Evolutionary conservation across 768 basidiomycete genomes (phyloP).

Genomic region (Lentinula sp.): DNA sequence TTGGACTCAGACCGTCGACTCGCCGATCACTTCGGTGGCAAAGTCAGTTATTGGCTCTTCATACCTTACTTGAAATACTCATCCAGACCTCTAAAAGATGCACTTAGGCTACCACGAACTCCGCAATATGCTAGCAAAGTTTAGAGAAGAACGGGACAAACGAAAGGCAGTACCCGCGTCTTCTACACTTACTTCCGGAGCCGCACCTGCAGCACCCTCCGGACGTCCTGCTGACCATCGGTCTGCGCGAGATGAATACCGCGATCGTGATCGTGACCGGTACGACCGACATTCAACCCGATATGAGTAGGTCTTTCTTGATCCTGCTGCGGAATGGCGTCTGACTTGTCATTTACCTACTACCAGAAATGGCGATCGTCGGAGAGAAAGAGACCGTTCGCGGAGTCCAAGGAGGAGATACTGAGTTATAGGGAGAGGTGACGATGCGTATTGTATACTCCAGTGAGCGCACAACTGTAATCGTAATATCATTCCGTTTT

Average conservation of each 20-base stretch:
- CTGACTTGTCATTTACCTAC: constrained; percentile 16
- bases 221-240: constrained; percentile 51
- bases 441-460: constrained; percentile 33
- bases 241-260: constrained; percentile 49
- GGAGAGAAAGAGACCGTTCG: constrained; percentile 68
- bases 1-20: constrained; percentile 97
- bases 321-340: constrained; percentile 18
- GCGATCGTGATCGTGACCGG: constrained; percentile 65
- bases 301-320: constrained; percentile 56
- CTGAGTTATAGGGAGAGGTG: constrained; percentile 12
- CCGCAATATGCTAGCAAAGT: constrained; percentile 87
- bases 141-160: constrained; percentile 87
- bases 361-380: constrained; percentile 45
- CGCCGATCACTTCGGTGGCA: constrained; percentile 99
- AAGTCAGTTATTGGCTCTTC: constrained; percentile 48
- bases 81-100: constrained; percentile 56
- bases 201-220: constrained; percentile 26
- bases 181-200: constrained; percentile 27
- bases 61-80: constrained; percentile 5
- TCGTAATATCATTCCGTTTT: background rate
- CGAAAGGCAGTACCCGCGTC: constrained; percentile 52
- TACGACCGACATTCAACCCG: constrained; percentile 66
- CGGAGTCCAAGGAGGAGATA: constrained; percentile 60
- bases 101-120: constrained; percentile 98
- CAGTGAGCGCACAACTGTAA: background rate